Percentiles rank a stretch among this genome's conserved stretches.
phyloP scores from a whole-genome alignment of 768 basidiomycete species.

The Mycena belliarum region DNA sequence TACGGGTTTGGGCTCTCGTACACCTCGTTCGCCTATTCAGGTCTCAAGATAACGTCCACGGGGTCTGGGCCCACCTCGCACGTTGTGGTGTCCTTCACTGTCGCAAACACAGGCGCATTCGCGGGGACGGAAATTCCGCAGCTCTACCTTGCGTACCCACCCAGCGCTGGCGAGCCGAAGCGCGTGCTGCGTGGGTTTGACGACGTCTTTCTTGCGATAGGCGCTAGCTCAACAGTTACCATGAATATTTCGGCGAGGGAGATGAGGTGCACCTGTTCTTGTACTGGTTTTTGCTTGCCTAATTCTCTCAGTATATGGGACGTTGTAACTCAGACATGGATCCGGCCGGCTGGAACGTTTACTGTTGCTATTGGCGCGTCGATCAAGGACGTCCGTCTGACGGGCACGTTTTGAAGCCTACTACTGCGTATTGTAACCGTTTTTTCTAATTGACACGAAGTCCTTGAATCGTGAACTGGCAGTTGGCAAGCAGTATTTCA shows the following conservation, averaged over 20 bases:
- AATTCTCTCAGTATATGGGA: constrained; percentile 48
- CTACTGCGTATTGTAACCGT: no score
- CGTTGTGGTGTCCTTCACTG: constrained; percentile 41
- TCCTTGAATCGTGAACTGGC: no score
- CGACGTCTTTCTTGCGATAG: constrained; percentile 39
- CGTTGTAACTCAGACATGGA: constrained; percentile 49
- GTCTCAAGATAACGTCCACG: constrained; percentile 40
- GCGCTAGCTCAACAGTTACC: constrained; percentile 37
- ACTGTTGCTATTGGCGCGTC: constrained; percentile 55
- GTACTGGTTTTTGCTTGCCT: no score
- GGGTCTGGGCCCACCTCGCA: no score
- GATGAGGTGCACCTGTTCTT: constrained; percentile 40
- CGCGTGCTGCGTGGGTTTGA: constrained; percentile 56
- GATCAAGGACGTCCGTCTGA: constrained; percentile 47
- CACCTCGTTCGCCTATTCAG: constrained; percentile 67
- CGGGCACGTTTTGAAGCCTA: constrained; percentile 32
- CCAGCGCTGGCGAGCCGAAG: constrained; percentile 48
- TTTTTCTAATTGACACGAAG: no score
- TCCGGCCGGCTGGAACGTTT: constrained; percentile 52
- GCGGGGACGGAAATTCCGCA: constrained; percentile 57
- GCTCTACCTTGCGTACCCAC: constrained; percentile 52
- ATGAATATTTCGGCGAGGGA: constrained; percentile 43
- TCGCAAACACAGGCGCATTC: constrained; percentile 50
- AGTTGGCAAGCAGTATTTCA: no score
- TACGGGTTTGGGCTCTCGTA: constrained; percentile 79